Percentiles rank a stretch among this genome's conserved stretches.
phyloP scores from a whole-genome alignment of 176 grass and related monocot species.

The Rhynchospora tenuis region DNA sequence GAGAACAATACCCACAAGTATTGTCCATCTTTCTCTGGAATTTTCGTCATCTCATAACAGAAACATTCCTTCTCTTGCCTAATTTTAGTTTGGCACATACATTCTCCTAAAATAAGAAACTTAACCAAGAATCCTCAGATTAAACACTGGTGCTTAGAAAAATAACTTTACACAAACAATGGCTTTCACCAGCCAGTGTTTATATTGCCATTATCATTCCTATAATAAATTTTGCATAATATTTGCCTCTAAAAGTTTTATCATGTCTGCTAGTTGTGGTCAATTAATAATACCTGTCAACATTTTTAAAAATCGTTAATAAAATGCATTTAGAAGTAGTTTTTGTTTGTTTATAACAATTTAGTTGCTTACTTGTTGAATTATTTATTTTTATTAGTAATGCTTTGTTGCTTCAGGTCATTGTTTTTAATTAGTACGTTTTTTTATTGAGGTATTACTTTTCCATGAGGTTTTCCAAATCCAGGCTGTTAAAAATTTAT shows the following conservation, averaged over 20 bases:
- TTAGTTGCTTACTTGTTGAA: neutral
- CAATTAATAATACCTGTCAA: neutral
- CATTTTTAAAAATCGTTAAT: neutral
- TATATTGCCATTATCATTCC: too few species aligned
- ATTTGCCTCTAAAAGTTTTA: neutral
- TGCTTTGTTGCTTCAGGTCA: neutral
- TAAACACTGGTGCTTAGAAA: neutral
- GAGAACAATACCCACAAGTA: conserved; percentile 7
- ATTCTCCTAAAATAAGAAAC: neutral
- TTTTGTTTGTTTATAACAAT: neutral
- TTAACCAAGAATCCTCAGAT: neutral
- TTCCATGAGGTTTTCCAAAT: too few species aligned
- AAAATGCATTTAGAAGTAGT: neutral
- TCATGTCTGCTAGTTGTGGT: neutral
- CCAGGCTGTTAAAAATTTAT: too few species aligned
- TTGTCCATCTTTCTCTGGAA: conserved; percentile 1
- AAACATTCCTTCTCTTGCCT: conserved; percentile 17
- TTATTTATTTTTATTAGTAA: conserved; percentile 5
- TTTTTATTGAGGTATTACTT: too few species aligned
- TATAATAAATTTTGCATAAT: too few species aligned
- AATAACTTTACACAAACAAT: neutral
- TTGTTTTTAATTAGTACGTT: neutral
- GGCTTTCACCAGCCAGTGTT: too few species aligned
- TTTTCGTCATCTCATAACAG: conserved; percentile 20
- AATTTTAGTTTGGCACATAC: neutral